Evolutionary conservation across 225 moss, liverwort and hornwort genomes (phyloP), one percentile per base, ranked within the genome.

Genomic region (Rhytidiadelphus loreus): DNA sequence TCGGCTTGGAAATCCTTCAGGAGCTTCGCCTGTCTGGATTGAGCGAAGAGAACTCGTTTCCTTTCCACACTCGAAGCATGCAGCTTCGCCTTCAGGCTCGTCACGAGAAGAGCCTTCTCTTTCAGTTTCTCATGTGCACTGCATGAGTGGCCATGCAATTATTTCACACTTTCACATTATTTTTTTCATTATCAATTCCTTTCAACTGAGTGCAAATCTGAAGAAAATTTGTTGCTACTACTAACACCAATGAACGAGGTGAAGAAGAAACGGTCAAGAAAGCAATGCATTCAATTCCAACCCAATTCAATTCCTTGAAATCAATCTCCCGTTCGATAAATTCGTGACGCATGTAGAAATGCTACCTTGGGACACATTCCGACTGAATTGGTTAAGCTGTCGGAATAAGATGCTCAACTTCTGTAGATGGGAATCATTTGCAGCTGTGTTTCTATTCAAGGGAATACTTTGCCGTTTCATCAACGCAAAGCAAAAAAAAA

Each of bases 1-100:
- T 97, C 95, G 56, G 92, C 93, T 85, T 96, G 94, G 80, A 97
- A 96, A 69, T 93, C 90, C 59, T 90, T 95, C 32, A 95, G 62
- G 64, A 88, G 62, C 65, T 89, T 55, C 74, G 85, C 70, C 65
- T 91, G 88, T 50, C 58, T 58, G 58, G 79, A 79, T 82, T 70
- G 93, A 37, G 90, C 90, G 20, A 91, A 88, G 52, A 90, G 83
- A 13, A 94, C 83, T 80, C 72, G 91, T 61, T 90, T 92, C 87
- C 89, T 89, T 77, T 95, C 96, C 33, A 91, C 90, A 69, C 86
- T 85, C 12, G 93, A 89, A 55, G 91, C 93, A 55, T 92, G 92
- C 35, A 96, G 82, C 79, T 96, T 97, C 39, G 95, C 86, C 91
- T 95, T 93, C 25, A 97, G 87, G 64, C 93, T 94, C 61, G 88